Conservation (phyloP, 2,329 filamentous ascomycete genomes). For the Didymella pinodella region DNA sequence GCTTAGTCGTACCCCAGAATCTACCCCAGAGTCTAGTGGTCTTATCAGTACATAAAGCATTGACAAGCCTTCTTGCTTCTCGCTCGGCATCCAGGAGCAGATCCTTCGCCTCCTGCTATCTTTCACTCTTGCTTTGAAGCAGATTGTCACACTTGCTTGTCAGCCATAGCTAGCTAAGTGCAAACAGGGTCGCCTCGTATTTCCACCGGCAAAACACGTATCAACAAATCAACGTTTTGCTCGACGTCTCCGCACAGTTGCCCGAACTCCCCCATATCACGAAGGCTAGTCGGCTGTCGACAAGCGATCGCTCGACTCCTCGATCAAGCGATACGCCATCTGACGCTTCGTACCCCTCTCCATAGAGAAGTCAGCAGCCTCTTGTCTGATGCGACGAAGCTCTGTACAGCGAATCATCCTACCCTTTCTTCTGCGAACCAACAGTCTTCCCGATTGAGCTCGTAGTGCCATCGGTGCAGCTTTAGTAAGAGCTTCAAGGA, state of each 20-base stretch:
- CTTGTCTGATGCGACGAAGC: neutral
- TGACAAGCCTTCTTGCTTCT: constrained; percentile 10
- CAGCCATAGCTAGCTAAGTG: neutral
- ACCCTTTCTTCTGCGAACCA: neutral
- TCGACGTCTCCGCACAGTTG: neutral
- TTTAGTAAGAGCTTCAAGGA: neutral
- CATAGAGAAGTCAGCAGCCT: neutral
- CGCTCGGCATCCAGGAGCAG: neutral
- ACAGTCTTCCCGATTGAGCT: neutral
- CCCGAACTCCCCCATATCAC: neutral
- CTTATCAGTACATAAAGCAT: constrained; percentile 14
- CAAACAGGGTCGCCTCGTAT: neutral
- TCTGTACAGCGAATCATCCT: neutral
- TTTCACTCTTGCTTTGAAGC: neutral
- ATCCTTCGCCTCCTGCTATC: neutral
- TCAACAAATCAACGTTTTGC: neutral
- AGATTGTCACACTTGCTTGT: neutral
- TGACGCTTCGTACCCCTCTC: neutral
- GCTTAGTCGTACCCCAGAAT: constrained; percentile 15
- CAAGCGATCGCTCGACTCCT: neutral
- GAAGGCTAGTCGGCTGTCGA: neutral
- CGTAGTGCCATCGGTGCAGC: too few species aligned
- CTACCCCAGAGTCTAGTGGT: constrained; percentile 9
- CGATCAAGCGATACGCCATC: too few species aligned
- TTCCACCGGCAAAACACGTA: neutral